These are phyloP conservation scores for Pseudoneurospora amorphoporcata DNA, from an alignment of 495 filamentous ascomycete species.

Conservation along the genomic window DNA sequence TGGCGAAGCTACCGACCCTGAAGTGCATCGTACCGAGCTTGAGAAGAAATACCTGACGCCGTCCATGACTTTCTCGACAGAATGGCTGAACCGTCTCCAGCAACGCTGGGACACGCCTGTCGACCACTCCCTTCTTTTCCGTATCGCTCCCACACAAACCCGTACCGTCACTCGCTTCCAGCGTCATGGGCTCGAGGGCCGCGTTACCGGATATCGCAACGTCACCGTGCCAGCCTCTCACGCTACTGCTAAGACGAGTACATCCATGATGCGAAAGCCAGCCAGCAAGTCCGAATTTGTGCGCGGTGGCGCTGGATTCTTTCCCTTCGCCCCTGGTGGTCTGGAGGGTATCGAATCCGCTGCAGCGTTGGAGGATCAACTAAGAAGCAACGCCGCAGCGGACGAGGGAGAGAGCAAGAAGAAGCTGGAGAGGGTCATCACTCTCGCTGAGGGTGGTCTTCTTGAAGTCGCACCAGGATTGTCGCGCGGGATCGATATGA, in stretches of 20 bases:
- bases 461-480: constrained; percentile 80
- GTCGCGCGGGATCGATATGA: constrained; percentile 63
- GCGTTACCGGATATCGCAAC: constrained; percentile 89
- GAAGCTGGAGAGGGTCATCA: constrained; percentile 69
- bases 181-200: constrained; percentile 84
- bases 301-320: constrained; percentile 88
- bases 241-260: constrained; percentile 93
- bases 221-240: constrained; percentile 85
- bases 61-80: constrained; percentile 59
- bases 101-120: constrained; percentile 78
- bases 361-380: constrained; percentile 62
- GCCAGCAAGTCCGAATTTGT: constrained; percentile 87
- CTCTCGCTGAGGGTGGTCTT: constrained; percentile 67
- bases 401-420: constrained; percentile 32
- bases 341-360: constrained; percentile 78
- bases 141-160: constrained; percentile 80
- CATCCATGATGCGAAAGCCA: constrained; percentile 78
- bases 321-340: constrained; percentile 90
- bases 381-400: constrained; percentile 16
- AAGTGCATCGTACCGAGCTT: constrained; percentile 54
- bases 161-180: constrained; percentile 87
- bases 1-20: constrained; percentile 43
- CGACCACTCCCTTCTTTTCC: constrained; percentile 70
- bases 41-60: constrained; percentile 73
- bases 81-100: constrained; percentile 83